Conservation (phyloP, 495 filamentous ascomycete species). For the Daldinia bambusicola region DNA sequence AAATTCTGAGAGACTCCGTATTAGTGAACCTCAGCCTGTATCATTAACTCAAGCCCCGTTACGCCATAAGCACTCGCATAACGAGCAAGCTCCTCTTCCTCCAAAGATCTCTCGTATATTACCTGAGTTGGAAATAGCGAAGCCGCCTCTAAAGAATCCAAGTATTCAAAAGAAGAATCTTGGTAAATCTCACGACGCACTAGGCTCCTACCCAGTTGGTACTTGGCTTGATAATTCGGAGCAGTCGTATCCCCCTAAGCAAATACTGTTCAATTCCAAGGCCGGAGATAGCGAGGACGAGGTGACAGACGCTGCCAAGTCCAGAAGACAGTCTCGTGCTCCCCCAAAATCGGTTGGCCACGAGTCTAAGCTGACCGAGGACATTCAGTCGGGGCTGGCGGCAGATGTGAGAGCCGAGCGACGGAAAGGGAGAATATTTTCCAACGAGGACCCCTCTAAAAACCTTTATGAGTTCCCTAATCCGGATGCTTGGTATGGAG, state of each 20-base stretch:
- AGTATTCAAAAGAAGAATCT: constrained; percentile 10
- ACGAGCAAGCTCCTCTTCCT: neutral
- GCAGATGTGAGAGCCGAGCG: constrained; percentile 17
- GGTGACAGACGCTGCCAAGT: neutral
- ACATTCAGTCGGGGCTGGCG: too few relatives aligned
- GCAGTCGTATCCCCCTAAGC: neutral
- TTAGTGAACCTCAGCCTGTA: constrained; percentile 14
- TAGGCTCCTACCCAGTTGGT: constrained; percentile 24
- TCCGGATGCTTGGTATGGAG: constrained; percentile 18
- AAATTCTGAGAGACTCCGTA: constrained; percentile 12
- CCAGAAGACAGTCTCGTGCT: neutral
- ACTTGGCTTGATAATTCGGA: constrained; percentile 5
- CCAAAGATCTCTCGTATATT: neutral
- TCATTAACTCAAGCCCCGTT: neutral
- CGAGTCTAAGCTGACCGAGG: neutral
- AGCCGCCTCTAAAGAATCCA: neutral
- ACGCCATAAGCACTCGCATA: neutral
- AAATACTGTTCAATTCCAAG: neutral
- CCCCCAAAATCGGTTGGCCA: neutral
- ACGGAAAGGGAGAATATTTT: constrained; percentile 33
- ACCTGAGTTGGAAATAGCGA: neutral
- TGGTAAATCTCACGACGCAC: constrained; percentile 19
- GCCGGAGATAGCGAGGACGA: neutral
- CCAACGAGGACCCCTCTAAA: neutral
- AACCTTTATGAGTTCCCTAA: constrained; percentile 31